Evolutionary conservation across 2,329 filamentous ascomycete genomes (phyloP), one percentile per base, ranked within the genome.

Genomic region (Sclerotinia sclerotiorum): DNA sequence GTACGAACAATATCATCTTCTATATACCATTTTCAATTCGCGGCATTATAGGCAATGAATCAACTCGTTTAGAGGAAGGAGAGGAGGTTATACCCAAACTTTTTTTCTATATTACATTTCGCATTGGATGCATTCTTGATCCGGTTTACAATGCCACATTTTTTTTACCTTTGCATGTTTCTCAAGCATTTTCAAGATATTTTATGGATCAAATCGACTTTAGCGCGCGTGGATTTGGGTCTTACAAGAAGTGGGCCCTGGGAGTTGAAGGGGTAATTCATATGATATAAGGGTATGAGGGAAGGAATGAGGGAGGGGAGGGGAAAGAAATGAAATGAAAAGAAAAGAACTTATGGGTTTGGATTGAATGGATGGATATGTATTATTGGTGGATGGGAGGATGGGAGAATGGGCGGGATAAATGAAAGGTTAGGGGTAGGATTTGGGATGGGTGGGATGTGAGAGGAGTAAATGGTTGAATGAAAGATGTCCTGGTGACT

Each of bases 31-130:
- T 63, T 19, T 63, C 60, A 24, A 32, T 42, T 65, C 52, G 42
- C 11, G 44, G 42, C 39, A 21, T 32, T 27, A 65, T n/a, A 27
- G 24, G 32, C 49, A 65, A 44, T 19, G 29, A 32, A 35, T 27
- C 46, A 27, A 27, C 15, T 39, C 24, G 24, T 24, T 65, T 46
- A n/a, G 61, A 52, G 48, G 21, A 29, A 64, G 35, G 48, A 55
- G 32, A 55, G 61, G 49, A 55, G 49, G 35, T 64, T 66, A 48
- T 57, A 60, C 42, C 54, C 55, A 29, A 39, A 44, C 52, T 58
- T 58, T 57, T 57, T 66, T 66, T 42, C 54, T 48, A 58, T 27
- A 49, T 60, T 27, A 29, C 24, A 48, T 66, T 66, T 49, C 27
- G 52, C 27, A 46, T 65, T 57, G 49, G 35, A 57, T 27, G 17